Evolutionary conservation across 805 yeast species (phyloP).

Genomic region (Wickerhamomyces rabaulensis): DNA sequence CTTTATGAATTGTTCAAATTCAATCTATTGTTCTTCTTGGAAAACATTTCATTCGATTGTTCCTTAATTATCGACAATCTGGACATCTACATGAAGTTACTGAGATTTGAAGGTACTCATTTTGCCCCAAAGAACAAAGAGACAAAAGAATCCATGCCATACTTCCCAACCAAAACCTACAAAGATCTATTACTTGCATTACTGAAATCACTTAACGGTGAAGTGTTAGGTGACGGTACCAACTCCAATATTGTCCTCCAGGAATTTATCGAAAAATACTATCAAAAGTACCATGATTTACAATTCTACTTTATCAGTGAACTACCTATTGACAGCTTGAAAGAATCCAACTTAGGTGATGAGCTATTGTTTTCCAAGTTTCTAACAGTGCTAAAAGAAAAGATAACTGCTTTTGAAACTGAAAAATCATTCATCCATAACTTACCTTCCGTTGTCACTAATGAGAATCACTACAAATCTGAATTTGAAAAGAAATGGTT

Average conservation of each 20-base stretch:
- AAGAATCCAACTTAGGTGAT: constrained; percentile 1
- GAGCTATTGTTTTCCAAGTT: constrained; percentile 30
- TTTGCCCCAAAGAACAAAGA: constrained; percentile 38
- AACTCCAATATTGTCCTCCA: constrained; percentile 41
- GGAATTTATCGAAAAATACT: constrained; percentile 55
- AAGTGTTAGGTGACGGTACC: constrained; percentile 40
- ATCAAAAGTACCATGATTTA: constrained; percentile 64
- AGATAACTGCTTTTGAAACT: constrained; percentile 24
- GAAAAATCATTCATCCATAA: constrained; percentile 35
- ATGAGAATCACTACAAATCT: constrained; percentile 45
- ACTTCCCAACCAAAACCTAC: constrained; percentile 56
- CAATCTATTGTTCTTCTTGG: constrained; percentile 37
- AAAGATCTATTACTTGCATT: constrained; percentile 36
- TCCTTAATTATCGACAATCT: constrained; percentile 47
- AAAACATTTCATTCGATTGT: constrained; percentile 32
- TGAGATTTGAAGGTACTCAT: constrained; percentile 50
- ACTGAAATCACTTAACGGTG: constrained; percentile 32
- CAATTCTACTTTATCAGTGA: constrained; percentile 67
- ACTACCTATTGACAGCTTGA: constrained; percentile 25
- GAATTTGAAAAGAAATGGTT: constrained; percentile 72
- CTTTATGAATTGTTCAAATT: constrained; percentile 51
- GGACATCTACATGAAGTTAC: constrained; percentile 51
- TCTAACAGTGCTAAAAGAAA: constrained; percentile 32
- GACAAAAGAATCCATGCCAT: constrained; percentile 33
- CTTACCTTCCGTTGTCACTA: constrained; percentile 41